These are phyloP conservation scores for Moesziomyces sp. DNA, from an alignment of 1,284 basidiomycete species.

Conservation along the genomic window DNA sequence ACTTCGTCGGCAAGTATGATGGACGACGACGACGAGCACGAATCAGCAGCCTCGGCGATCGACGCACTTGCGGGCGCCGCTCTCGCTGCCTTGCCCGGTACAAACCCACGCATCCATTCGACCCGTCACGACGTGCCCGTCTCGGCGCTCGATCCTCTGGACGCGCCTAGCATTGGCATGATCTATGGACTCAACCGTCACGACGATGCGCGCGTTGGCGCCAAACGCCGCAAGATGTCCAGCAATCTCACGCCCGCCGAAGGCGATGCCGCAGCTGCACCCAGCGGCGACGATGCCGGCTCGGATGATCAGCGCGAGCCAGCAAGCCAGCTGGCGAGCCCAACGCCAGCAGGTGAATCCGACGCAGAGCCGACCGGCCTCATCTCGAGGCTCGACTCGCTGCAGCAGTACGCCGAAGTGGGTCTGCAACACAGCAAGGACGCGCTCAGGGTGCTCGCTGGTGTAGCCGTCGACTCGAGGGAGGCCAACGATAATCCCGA, in stretches of 20 bases:
- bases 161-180: slow-evolving; percentile 49
- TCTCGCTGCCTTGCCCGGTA: slow-evolving; percentile 32
- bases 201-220: slow-evolving; percentile 8
- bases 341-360: slow-evolving; percentile 3
- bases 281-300: not conserved
- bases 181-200: slow-evolving; percentile 47
- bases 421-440: slow-evolving; percentile 49
- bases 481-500: slow-evolving; percentile 17
- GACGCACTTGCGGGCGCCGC: slow-evolving; percentile 46
- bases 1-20: slow-evolving; percentile 25
- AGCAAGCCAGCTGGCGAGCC: slow-evolving; percentile 14
- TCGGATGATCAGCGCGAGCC: slow-evolving; percentile 7
- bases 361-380: slow-evolving; percentile 16
- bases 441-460: slow-evolving; percentile 46
- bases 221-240: slow-evolving; percentile 27
- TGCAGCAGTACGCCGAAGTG: slow-evolving; percentile 48
- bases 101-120: slow-evolving; percentile 33
- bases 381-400: slow-evolving; percentile 27
- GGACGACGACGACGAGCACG: slow-evolving; percentile 33
- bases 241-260: not conserved
- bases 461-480: slow-evolving; percentile 40
- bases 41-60: slow-evolving; percentile 31
- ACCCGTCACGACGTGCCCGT: slow-evolving; percentile 46
- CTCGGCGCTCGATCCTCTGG: slow-evolving; percentile 39
- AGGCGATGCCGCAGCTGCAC: not conserved